Evolutionary conservation across 768 basidiomycete genomes (phyloP), one percentile per base, ranked within the genome.

Genomic region (Agrocybe chaxingu): DNA sequence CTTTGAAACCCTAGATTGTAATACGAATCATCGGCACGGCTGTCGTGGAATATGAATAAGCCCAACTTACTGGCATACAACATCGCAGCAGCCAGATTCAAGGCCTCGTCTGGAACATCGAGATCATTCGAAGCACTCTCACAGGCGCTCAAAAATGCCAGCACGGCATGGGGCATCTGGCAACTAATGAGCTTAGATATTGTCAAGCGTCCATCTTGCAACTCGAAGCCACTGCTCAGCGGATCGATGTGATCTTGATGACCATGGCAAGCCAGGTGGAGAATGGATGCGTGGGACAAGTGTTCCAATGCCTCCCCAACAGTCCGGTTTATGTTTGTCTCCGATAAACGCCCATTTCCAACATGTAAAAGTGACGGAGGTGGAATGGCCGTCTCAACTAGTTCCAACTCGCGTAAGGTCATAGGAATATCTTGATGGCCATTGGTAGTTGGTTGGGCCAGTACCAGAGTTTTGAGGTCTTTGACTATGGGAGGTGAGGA

Each of bases 221-320:
- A 43, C 24, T 38, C 40, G 8, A 51, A 31, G 7, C 35, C 44
- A 12, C 50, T 51, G 9, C 46, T 12, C 2, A 51, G 50, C 8
- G 50, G 50, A 8, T 51, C 33, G 7, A 30, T 10, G 30, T 2
- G 11, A 30, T 51, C 19, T 40, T 51, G 50, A 12, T 4, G 32
- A 9, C 50, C 50, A n/a, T 51, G 50, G n/a, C 50, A 51, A 11
- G 50, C 50, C n/a, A 51, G 40, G 29, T 51, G 50, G 19, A 51
- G 18, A 16, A 57, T 57, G 5, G 49, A 50, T 16, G 49, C 45
- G 8, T 50, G 39, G 4, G n/a, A 12, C 3, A 54, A 29, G 32
- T 42, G 33, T 33, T 30, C 19, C 38, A 47, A 46, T 5, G 44
- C 49, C 31, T 50, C 53, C 2, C 45, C 44, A 3, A 54, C 53